Evolutionary conservation across 2,329 filamentous ascomycete species (phyloP), one percentile per base, ranked within the genome.

Genomic region (Diaporthe ampelina): DNA sequence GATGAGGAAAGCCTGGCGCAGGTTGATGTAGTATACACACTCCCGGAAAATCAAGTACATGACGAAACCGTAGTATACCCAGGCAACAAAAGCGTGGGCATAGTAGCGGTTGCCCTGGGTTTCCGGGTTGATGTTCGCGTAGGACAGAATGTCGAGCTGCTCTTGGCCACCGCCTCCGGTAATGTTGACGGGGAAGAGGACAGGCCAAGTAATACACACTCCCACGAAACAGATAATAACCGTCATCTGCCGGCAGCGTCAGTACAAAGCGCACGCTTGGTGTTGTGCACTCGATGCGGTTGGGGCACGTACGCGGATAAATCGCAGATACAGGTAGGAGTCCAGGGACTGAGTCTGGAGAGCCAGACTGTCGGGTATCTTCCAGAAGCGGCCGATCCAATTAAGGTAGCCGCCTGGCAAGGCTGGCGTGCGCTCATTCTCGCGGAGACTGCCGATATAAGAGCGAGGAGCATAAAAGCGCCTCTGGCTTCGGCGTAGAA

Each of bases 1-100:
- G 72, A 97, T 90, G 54, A 97, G 90, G 84, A 97, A 98, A 0
- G 96, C 96, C 84, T 98, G 96, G 76, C 95, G 94, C 69, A 98
- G 85, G 80, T 97, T 97, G 86, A 98, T 93, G 84, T 94, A 97
- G 88, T 93, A 98, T 78, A 98, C 93, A 81, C 91, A 92, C 83
- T 98, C 96, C 74, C 96, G 91, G 73, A 95, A 93, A 76, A 98
- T 91, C 80, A 94, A 92, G 84, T 94, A 97, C 82, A 98, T 93
- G 77, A 98, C 88, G 81, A 98, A 98, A 59, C 90, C 91, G 82
- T 94, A 95, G 84, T 94, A 98, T 67, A 95, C 83, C 91, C 94
- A 98, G 1, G 92, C 91, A 70, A 95, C 86, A 70, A 94, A 89
- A n/a, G 90, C 90, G 81, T 98, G 95, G 0, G 95, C 96, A 82